A percentile compares a stretch with the other conserved stretches of the same genome.
These are phyloP conservation scores for Boletellus deceptivus DNA, from an alignment of 1,284 basidiomycete genomes.

Conservation along the genomic window DNA sequence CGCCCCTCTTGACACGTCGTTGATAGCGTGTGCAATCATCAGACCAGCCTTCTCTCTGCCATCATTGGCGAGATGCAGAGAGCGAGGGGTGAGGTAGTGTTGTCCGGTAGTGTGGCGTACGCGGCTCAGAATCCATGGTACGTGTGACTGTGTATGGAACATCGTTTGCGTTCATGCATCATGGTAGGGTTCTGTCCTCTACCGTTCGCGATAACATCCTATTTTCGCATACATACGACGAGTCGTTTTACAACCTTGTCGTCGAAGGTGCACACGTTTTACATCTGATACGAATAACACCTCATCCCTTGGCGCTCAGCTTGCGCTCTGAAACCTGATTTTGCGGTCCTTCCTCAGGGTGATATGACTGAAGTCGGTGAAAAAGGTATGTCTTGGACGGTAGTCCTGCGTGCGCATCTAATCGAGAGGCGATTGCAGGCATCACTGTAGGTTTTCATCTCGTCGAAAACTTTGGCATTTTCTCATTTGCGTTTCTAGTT, in stretches of 20 bases:
- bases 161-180: neutral
- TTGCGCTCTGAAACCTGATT: conserved; percentile 82
- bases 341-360: conserved; percentile 70
- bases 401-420: conserved; percentile 37
- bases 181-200: conserved; percentile 72
- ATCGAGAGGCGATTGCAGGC: conserved; percentile 12
- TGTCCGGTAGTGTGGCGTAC: conserved; percentile 81
- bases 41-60: conserved; percentile 72
- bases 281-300: neutral
- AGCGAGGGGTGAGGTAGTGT: conserved; percentile 65
- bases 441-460: conserved; percentile 25
- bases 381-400: conserved; percentile 26
- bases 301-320: conserved; percentile 43
- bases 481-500: conserved; percentile 29
- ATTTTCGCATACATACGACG: conserved; percentile 88
- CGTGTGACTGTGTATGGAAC: conserved; percentile 11
- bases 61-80: conserved; percentile 89
- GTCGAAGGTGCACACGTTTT: conserved; percentile 54
- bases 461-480: neutral
- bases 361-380: conserved; percentile 77
- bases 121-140: conserved; percentile 89
- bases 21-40: neutral
- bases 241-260: conserved; percentile 70
- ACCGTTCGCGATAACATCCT: conserved; percentile 86
- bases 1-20: too few relatives aligned